Evolutionary conservation across 1,139 yeast species (phyloP), one percentile per base, ranked within the genome.

Genomic region (Hemisphaericaspora subhashii): DNA sequence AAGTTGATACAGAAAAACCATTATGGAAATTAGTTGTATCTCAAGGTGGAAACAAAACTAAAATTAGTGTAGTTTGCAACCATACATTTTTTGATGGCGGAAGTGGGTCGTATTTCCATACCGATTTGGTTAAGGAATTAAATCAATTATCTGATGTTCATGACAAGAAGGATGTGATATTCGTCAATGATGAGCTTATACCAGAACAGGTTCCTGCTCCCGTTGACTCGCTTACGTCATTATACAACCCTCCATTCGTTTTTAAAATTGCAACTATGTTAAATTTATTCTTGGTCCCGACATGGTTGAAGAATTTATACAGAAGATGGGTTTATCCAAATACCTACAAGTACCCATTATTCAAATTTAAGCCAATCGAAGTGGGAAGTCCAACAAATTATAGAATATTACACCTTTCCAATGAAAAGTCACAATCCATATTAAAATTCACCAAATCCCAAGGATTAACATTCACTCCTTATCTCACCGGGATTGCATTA

Each of bases 41-140:
- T 31, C 44, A 50, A 27, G 44, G 41, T 25, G 39, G 43, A 4
- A 38, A 41, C 4, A 43, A 30, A 4, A 56, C 51, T 31, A 51
- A 59, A 28, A 28, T 66, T 4, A 42, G 64, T 1, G 58, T 62
- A 23, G 50, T 50, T 12, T 59, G 60, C 39, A 68, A 68, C 41
- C 76, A 70, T 45, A 31, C 58, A 1, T 43, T 60, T 14, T 57
- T 63, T 29, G 75, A 70, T 47, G 76, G 75, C 3, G 54, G 50
- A 12, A 51, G 69, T 8, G 68, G 61, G 1, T 44, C 50, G 6
- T 45, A 49, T 18, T 67, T 70, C 47, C 72, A 66, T 37, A 44
- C 50, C 9, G 62, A 64, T 23, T 55, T 69, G 37, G 40, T 55
- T 16, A 26, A 31, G 20, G 33, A 36, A 16, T 24, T 50, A 5